phyloP scores from a whole-genome alignment of 768 basidiomycete species.

The Tricholoma furcatifolium region DNA sequence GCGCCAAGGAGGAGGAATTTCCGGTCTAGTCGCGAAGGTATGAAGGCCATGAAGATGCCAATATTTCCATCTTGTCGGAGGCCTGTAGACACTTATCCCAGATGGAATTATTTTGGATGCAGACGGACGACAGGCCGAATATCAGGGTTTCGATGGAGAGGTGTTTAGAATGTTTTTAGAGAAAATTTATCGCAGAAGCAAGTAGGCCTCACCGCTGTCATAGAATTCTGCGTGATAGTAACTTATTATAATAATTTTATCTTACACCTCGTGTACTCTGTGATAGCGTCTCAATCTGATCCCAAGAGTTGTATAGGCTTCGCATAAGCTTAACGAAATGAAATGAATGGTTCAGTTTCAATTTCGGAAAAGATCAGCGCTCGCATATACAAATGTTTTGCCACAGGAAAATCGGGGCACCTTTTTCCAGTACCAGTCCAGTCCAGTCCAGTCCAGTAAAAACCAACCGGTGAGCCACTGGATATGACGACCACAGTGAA shows the following conservation, averaged over 20 bases:
- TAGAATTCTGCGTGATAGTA: no score
- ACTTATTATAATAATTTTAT: no score
- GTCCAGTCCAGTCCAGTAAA: no score
- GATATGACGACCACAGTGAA: no score
- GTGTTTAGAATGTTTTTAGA: slow-evolving; percentile 85
- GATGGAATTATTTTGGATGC: slow-evolving; percentile 17
- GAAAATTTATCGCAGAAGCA: slow-evolving; percentile 76
- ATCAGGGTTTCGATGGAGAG: slow-evolving; percentile 47
- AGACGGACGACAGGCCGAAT: slow-evolving; percentile 23
- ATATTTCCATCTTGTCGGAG: not conserved
- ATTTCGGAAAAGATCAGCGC: not conserved
- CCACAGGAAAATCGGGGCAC: not conserved
- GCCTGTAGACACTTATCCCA: not conserved
- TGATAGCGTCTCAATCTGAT: no score
- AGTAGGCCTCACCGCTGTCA: slow-evolving; percentile 31
- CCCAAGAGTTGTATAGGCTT: not conserved
- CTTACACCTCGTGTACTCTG: no score
- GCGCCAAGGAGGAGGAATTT: not conserved
- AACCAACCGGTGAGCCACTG: no score
- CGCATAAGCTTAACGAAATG: not conserved
- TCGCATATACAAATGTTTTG: not conserved
- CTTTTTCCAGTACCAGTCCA: no score
- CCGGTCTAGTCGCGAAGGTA: not conserved
- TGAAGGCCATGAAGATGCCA: not conserved
- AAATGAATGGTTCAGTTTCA: not conserved